Evolutionary conservation across 2,329 filamentous ascomycete species (phyloP).

Genomic region (Teratosphaeria pseudoeucalypti): DNA sequence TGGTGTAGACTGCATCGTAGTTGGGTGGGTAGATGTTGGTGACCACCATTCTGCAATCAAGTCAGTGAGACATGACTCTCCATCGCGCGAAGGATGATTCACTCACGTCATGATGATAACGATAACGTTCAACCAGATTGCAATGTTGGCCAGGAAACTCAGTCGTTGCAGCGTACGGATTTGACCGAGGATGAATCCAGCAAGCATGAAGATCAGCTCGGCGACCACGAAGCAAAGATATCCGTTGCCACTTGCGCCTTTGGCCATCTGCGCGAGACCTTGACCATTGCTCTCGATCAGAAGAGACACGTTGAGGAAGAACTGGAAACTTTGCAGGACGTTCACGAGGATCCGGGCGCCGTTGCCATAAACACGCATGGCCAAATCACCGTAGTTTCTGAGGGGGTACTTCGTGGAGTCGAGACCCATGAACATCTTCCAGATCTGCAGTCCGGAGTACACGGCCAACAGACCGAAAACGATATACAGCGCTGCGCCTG

Average conservation of each 20-base stretch:
- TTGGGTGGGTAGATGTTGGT: slow-evolving; percentile 44
- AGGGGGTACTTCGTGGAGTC: slow-evolving; percentile 32
- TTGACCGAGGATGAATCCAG: slow-evolving; percentile 45
- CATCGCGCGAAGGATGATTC: background rate
- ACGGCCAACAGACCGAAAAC: slow-evolving; percentile 28
- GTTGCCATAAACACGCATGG: slow-evolving; percentile 30
- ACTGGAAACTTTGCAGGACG: slow-evolving; percentile 29
- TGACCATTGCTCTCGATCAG: background rate
- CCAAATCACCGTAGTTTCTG: slow-evolving; percentile 33
- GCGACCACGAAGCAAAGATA: background rate
- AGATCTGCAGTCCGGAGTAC: background rate
- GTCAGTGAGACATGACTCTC: background rate
- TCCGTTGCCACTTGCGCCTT: background rate
- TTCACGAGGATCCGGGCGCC: slow-evolving; percentile 30
- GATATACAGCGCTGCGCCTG: slow-evolving; percentile 29
- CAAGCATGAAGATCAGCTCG: slow-evolving; percentile 17
- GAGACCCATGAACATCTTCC: slow-evolving; percentile 14
- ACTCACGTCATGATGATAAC: slow-evolving; percentile 33
- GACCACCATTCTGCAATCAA: slow-evolving; percentile 36
- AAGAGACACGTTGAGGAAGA: slow-evolving; percentile 30
- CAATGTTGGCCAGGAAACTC: slow-evolving; percentile 46
- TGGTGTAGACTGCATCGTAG: slow-evolving; percentile 8
- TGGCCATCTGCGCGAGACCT: background rate
- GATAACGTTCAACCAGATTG: slow-evolving; percentile 45
- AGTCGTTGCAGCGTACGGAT: slow-evolving; percentile 46